Conservation (phyloP, 164 flowering plant genomes). For the Piper betle region DNA sequence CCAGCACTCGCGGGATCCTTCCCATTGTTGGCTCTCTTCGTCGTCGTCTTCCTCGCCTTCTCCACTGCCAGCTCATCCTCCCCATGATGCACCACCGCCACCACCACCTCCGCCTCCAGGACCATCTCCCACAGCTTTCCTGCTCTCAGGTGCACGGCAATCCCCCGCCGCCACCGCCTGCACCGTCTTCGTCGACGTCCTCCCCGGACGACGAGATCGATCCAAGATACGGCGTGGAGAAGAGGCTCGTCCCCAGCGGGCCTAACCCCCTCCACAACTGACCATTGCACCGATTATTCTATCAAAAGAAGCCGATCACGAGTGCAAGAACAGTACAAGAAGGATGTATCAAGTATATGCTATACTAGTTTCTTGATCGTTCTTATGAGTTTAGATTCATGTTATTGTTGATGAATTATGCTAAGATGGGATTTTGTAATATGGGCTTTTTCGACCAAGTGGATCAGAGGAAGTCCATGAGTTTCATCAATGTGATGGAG, state of each 20-base stretch:
- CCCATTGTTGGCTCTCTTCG: not conserved
- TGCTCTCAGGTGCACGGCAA: not conserved
- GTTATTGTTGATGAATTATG: not conserved
- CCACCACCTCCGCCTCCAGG: not conserved
- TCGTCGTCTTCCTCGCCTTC: not conserved
- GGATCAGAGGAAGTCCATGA: constrained; percentile 3
- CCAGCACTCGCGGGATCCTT: not conserved
- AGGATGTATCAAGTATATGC: not conserved
- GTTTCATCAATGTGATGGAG: not conserved
- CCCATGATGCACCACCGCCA: not conserved
- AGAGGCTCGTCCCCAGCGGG: constrained; percentile 1
- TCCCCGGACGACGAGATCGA: constrained; percentile 2
- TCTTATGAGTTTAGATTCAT: not conserved
- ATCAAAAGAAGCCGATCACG: not conserved
- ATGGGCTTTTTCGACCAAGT: not conserved
- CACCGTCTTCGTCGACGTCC: not conserved
- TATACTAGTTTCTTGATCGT: not conserved
- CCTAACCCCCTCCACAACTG: constrained; percentile 3
- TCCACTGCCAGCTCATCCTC: not conserved
- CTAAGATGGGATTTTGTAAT: not conserved
- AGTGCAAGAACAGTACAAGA: too few species aligned
- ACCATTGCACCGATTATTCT: not conserved
- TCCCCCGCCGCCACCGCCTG: not conserved
- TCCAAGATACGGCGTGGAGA: constrained; percentile 1
- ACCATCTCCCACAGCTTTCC: not conserved